Evolutionary conservation across 352 stramenopile species (phyloP).

Genomic region (Bremia lactucae): DNA sequence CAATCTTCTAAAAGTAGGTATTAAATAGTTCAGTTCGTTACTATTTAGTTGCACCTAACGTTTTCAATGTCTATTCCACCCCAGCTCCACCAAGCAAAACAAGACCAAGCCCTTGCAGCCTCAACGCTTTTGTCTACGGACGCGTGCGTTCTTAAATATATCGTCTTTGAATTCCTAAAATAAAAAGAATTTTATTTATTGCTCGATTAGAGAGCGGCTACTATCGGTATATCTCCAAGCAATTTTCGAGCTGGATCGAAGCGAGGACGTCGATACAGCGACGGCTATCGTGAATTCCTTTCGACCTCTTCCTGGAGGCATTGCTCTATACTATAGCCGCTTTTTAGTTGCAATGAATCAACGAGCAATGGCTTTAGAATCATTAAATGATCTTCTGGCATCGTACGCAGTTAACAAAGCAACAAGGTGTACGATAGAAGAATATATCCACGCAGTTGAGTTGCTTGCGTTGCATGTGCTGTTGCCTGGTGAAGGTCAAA

Average conservation of each 20-base stretch:
- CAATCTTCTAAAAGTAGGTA: slow-evolving; percentile 19
- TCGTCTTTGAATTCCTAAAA: neutral
- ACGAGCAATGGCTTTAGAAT: slow-evolving; percentile 17
- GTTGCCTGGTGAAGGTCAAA: slow-evolving; percentile 28
- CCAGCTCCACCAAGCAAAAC: slow-evolving; percentile 3
- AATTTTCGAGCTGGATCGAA: slow-evolving; percentile 46
- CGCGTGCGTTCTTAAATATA: slow-evolving; percentile 5
- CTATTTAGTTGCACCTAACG: neutral
- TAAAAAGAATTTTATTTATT: neutral
- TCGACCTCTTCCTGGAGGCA: slow-evolving; percentile 24
- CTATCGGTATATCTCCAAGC: slow-evolving; percentile 56
- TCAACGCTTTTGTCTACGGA: slow-evolving; percentile 8
- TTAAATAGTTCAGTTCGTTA: slow-evolving; percentile 26
- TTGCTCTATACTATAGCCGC: slow-evolving; percentile 47
- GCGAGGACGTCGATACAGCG: slow-evolving; percentile 46
- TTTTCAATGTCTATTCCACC: neutral
- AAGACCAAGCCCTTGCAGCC: slow-evolving; percentile 1
- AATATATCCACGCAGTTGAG: slow-evolving; percentile 26
- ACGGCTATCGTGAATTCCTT: slow-evolving; percentile 29
- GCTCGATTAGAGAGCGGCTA: slow-evolving; percentile 33
- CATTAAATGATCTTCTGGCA: slow-evolving; percentile 17
- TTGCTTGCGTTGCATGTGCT: slow-evolving; percentile 40
- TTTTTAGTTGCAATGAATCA: slow-evolving; percentile 58
- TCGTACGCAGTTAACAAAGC: slow-evolving; percentile 3
- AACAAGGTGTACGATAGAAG: slow-evolving; percentile 1